phyloP scores from a whole-genome alignment of 208 protist genomes.

The Phytomonas sp. region DNA sequence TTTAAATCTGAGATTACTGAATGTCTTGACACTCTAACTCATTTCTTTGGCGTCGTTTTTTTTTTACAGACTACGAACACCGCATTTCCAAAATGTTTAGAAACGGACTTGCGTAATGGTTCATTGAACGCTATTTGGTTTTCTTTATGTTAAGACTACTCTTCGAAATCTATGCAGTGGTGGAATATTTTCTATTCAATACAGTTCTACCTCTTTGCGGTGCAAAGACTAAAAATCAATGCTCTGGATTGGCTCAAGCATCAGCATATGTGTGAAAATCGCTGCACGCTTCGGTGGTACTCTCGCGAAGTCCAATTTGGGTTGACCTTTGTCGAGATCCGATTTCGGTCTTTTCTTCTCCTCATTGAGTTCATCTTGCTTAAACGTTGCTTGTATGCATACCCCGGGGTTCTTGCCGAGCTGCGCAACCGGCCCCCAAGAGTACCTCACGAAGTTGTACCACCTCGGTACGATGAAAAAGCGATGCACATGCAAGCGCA shows the following conservation, averaged over 20 bases:
- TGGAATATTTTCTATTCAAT: too few species aligned
- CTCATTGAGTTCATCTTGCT: slow-evolving; percentile 39
- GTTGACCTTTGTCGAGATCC: slow-evolving; percentile 24
- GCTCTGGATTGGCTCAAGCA: slow-evolving; percentile 13
- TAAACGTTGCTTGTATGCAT: slow-evolving; percentile 54
- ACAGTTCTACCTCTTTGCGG: too few species aligned
- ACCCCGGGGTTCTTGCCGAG: slow-evolving; percentile 40
- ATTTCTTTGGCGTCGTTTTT: too few species aligned
- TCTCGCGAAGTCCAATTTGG: slow-evolving; percentile 48
- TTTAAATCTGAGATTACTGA: too few species aligned
- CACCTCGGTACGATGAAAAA: slow-evolving; percentile 56
- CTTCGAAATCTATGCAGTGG: too few species aligned
- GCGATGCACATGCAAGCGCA: slow-evolving; percentile 61
- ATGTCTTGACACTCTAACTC: too few species aligned
- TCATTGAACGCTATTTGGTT: too few species aligned
- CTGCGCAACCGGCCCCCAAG: slow-evolving; percentile 61
- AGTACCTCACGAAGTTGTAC: slow-evolving; percentile 62
- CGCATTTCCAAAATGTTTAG: too few species aligned
- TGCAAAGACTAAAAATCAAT: too few species aligned
- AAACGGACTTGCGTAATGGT: too few species aligned
- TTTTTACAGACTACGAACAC: not conserved
- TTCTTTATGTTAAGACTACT: too few species aligned
- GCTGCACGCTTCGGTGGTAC: slow-evolving; percentile 42
- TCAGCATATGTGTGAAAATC: slow-evolving; percentile 51
- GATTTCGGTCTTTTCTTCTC: slow-evolving; percentile 15